A percentile compares a stretch with the other conserved stretches of the same genome.
phyloP scores from a whole-genome alignment of 192 early-diverging fungal genomes.

The Cladochytrium replicatum region DNA sequence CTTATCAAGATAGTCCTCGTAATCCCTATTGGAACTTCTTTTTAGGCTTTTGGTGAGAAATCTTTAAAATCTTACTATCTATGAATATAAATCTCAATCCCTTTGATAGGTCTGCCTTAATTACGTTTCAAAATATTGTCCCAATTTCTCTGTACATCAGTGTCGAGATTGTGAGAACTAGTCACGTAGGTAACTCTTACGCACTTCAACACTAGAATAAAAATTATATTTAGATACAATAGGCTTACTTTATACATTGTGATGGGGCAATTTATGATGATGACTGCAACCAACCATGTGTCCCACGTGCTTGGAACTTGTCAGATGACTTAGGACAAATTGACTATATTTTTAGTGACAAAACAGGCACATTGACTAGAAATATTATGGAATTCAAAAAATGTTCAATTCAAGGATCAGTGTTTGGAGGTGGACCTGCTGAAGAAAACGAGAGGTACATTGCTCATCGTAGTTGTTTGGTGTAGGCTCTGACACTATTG shows the following conservation, averaged over 20 bases:
- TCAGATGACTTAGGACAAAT: slow-evolving; percentile 91
- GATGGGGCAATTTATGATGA: slow-evolving; percentile 88
- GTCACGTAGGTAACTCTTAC: slow-evolving; percentile 47
- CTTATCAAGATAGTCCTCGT: too few species aligned
- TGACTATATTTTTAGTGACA: slow-evolving; percentile 94
- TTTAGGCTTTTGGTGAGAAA: too few species aligned
- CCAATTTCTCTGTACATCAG: slow-evolving; percentile 93
- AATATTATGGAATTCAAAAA: slow-evolving; percentile 95
- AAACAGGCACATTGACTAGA: slow-evolving; percentile 92
- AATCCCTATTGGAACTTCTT: too few species aligned
- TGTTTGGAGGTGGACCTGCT: slow-evolving; percentile 69
- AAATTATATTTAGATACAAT: slow-evolving; percentile 3
- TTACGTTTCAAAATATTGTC: slow-evolving; percentile 91
- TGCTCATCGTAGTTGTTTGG: too few species aligned
- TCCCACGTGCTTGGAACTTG: slow-evolving; percentile 78
- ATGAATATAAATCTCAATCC: too few species aligned
- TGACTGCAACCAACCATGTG: slow-evolving; percentile 62
- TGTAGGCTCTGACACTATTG: too few species aligned
- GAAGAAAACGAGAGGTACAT: background rate
- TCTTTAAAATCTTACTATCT: too few species aligned
- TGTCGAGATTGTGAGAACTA: slow-evolving; percentile 83
- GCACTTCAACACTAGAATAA: background rate
- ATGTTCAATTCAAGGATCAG: slow-evolving; percentile 75
- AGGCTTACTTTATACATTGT: slow-evolving; percentile 83
- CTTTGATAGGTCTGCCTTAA: slow-evolving; percentile 61